Base-by-base conservation (phyloP, 2,329 filamentous ascomycete genomes). In the Fusarium udum region DNA sequence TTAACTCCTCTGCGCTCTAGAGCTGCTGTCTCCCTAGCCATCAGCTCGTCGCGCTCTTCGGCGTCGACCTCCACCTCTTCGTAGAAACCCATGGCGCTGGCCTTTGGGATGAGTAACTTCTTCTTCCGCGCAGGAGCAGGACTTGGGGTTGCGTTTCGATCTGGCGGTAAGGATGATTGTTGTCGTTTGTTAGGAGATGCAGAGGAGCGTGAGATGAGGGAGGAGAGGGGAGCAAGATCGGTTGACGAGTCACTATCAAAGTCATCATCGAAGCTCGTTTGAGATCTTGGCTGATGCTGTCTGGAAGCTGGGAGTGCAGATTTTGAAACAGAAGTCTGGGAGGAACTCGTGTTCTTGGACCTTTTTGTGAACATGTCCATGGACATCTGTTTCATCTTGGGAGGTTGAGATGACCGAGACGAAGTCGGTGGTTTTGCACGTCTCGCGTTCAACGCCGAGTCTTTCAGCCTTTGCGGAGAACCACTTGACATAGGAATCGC, bases 61-160 rank as follows among this genome's bases (percentile, higher is more conserved):
- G 66, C 70, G 3, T 77, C 72, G 13, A 79, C 73, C 22, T 79
- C 71, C 6, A 80, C 60, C 37, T 81, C 83, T 32, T 78, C 75
- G 69, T 84, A 83, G 75, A 84, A 86, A 7, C 85, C 84, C 11
- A 76, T 75, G 20, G 77, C 76, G 49, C 82, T 83, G 32, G 76
- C 76, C 46, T 80, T 80, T 18, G 84, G 82, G 40, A 83, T 72
- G 66, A 83, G 79, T 18, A 85, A 67, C 66, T 82, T 85, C 69
- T 84, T 86, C 74, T 76, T 80, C 64, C 64, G 70, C 61, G 52
- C 64, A 40, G 75, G 77, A 37, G 62, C 62, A 51, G 74, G 71
- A 7, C 61, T 69, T 18, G 75, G 67, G 31, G 66, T 77, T 24
- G 45, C 40, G 7, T 48, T 49, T 61, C 59, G 52, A 18, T 53